Evolutionary conservation across 345 rosid genomes (phyloP), one percentile per base, ranked within the genome.

Genomic region (Eucalyptus coolabah): DNA sequence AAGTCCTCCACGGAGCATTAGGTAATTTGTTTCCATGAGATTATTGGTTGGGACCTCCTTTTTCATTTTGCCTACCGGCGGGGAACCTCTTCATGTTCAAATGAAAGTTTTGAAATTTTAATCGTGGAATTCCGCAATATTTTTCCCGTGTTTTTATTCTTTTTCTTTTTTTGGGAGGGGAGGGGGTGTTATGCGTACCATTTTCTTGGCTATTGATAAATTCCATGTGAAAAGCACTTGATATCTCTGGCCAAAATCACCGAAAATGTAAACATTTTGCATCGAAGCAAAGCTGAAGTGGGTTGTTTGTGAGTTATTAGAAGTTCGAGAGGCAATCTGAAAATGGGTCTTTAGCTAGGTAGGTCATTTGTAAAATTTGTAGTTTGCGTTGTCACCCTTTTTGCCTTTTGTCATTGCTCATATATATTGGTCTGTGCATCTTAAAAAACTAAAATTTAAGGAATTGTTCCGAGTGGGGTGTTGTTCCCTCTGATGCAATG

Each of bases 381-480:
- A 7, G 6, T 77, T 87, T 37, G 65, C 9, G 16, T 11, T 77
- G 1, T 11, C 50, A 19, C 86, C 24, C 59, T 17, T 40, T 88
- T 37, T 77, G 49, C 54, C 63, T 56, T 88, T 50, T 72, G 34
- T 6, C 59, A 32, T 51, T 49, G 53, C 51, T 54, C 11, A 72
- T 89, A 37, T 26, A 65, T 8, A 21, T 80, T 49, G 87, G 16
- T 18, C 67, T 45, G n/a, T 85, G 47, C 60, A 10, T 45, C 34
- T 87, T 50, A 80, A 83, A 67, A 89, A 17, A 34, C 90, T 24
- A 63, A 85, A 85, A 87, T 90, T 42, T 12, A 88, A 96, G 98
- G 99, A 50, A 92, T 96, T 92, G 97, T 96, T n/a, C 96, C 99
- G 9, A 98, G 95, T 90, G 98, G 99, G 88, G 92, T 91, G 88